Evolutionary conservation across 208 protist species (phyloP).

Genomic region (Polymyxa betae): DNA sequence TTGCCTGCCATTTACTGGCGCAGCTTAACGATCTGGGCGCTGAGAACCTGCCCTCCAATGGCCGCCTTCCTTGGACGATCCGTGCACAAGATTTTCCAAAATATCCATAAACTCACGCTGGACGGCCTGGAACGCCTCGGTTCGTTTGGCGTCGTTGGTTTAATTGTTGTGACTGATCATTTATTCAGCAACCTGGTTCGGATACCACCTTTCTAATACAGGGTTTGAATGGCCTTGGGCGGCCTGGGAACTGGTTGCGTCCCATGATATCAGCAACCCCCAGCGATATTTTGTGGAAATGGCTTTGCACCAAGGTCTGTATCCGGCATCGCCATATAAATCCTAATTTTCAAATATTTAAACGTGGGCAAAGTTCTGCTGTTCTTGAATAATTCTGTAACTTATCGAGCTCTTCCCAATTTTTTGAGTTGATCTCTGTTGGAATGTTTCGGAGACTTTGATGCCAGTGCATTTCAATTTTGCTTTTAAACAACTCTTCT

Average conservation of each 20-base stretch:
- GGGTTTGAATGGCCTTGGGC: constrained; percentile 17
- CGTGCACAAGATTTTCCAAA: constrained; percentile 16
- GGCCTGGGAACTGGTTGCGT: background rate
- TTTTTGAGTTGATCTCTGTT: too few species aligned
- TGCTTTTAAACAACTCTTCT: too few species aligned
- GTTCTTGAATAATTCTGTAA: too few species aligned
- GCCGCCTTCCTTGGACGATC: constrained; percentile 33
- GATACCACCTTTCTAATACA: constrained; percentile 16
- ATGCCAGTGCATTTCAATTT: too few species aligned
- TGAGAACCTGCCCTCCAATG: background rate
- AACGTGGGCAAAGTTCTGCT: too few species aligned
- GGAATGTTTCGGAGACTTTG: too few species aligned
- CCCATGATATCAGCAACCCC: background rate
- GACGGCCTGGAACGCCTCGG: background rate
- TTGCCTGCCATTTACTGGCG: constrained; percentile 28
- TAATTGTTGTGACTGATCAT: background rate
- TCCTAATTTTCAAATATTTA: too few species aligned
- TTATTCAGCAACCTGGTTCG: constrained; percentile 36
- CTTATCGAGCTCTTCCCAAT: too few species aligned
- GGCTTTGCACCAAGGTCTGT: constrained; percentile 19
- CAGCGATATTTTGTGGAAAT: constrained; percentile 21
- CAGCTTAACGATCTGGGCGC: background rate
- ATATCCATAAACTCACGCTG: background rate
- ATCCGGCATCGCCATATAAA: too few species aligned
- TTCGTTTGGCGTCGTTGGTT: background rate